phyloP scores from a whole-genome alignment of 1,139 yeast species.

The Lodderomyces elongisporus region DNA sequence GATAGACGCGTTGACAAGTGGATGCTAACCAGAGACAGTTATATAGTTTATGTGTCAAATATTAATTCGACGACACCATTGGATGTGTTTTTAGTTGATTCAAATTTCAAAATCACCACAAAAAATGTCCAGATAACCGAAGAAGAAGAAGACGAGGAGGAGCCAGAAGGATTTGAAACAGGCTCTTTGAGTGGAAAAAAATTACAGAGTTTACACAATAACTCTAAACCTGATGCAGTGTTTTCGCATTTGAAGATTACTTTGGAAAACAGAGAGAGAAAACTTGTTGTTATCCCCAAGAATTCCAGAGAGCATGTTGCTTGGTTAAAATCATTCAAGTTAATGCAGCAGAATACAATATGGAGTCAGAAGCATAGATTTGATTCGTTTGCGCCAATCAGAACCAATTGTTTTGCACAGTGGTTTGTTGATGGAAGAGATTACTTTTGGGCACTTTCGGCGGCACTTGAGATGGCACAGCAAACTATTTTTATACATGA shows the following conservation, averaged over 20 bases:
- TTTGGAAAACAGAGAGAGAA: conserved; percentile 76
- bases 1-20: conserved; percentile 88
- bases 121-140: conserved; percentile 34
- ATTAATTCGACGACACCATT: conserved; percentile 81
- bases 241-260: conserved; percentile 53
- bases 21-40: conserved; percentile 82
- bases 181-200: conserved; percentile 9
- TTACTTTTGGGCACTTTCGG: conserved; percentile 92
- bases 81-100: conserved; percentile 85
- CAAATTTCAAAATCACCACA: conserved; percentile 53
- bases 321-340: conserved; percentile 73
- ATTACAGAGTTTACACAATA: conserved; percentile 6
- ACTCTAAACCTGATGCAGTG: conserved; percentile 24
- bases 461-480: conserved; percentile 88
- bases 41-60: conserved; percentile 79
- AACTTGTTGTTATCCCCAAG: conserved; percentile 66
- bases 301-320: conserved; percentile 65
- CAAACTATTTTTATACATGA: conserved; percentile 94
- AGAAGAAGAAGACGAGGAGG: conserved; percentile 4
- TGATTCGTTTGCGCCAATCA: conserved; percentile 86
- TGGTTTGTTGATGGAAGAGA: conserved; percentile 98
- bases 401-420: conserved; percentile 82
- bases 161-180: background rate
- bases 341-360: conserved; percentile 60
- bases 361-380: conserved; percentile 80